Evolutionary conservation across 352 stramenopile genomes (phyloP).

Genomic region (Phytopythium kandeliae): DNA sequence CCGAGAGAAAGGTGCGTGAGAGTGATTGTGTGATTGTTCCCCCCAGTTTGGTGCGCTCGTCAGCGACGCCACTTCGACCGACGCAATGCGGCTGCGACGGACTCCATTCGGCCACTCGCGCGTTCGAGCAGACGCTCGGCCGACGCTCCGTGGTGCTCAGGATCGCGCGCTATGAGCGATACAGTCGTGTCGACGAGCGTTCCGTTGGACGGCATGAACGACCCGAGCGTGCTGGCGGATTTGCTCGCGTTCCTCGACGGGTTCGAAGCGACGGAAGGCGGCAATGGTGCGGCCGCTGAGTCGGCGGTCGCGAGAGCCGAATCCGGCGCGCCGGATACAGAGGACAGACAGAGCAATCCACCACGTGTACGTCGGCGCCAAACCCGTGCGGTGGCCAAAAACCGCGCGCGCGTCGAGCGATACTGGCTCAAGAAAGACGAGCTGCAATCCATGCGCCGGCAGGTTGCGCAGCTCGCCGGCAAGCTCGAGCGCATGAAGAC

Average conservation of each 20-base stretch:
- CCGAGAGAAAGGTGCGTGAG: too few species aligned
- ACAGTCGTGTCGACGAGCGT: neutral
- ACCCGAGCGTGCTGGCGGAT: neutral
- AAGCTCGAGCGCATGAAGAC: neutral
- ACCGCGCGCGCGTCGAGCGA: neutral
- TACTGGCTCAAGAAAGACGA: constrained; percentile 6
- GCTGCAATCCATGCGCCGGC: neutral
- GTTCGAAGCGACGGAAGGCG: neutral
- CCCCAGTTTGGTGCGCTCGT: too few species aligned
- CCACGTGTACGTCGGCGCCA: neutral
- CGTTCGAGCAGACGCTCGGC: too few species aligned
- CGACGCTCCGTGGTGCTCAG: neutral
- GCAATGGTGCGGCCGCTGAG: neutral
- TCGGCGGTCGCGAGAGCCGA: neutral
- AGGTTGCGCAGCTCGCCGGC: neutral
- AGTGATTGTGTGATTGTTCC: too few species aligned
- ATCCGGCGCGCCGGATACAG: neutral
- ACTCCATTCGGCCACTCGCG: too few species aligned
- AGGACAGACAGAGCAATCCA: neutral
- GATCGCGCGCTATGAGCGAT: neutral
- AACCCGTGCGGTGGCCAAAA: neutral
- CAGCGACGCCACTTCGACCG: too few species aligned
- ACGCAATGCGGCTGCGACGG: too few species aligned
- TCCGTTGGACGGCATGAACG: neutral
- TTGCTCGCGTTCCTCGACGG: constrained; percentile 2